A percentile compares a stretch with the other conserved stretches of the same genome.
These are phyloP conservation scores for Gossypium sturtianum DNA, from an alignment of 345 rosid genomes.

Conservation along the genomic window DNA sequence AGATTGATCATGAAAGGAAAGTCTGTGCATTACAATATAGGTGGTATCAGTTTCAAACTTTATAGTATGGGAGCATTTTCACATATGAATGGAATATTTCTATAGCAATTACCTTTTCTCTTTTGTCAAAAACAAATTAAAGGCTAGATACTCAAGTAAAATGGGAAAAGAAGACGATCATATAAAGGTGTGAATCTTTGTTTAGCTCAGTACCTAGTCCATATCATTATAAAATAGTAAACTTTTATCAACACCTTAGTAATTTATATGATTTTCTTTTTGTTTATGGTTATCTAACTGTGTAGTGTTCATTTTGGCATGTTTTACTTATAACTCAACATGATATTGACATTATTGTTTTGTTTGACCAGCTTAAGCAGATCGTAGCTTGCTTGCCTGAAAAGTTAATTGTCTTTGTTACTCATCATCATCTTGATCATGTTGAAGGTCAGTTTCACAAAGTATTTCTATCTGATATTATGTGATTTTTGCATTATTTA, in stretches of 20 bases:
- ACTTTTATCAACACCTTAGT: background rate
- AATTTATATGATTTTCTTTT: background rate
- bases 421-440: conserved; percentile 88
- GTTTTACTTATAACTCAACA: background rate
- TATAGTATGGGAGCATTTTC: background rate
- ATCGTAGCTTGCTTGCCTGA: conserved; percentile 63
- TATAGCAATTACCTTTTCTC: background rate
- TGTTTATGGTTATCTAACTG: background rate
- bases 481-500: background rate
- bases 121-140: background rate
- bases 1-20: background rate
- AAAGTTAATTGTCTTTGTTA: conserved; percentile 70
- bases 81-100: background rate
- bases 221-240: background rate
- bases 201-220: background rate
- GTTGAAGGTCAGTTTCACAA: conserved; percentile 52
- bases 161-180: background rate
- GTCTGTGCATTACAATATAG: background rate
- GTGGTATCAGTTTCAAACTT: background rate
- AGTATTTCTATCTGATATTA: background rate
- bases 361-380: conserved; percentile 53
- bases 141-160: background rate
- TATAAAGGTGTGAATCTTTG: background rate
- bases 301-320: conserved; percentile 1
- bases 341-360: conserved; percentile 17